A percentile compares a stretch with the other conserved stretches of the same genome.
phyloP scores from a whole-genome alignment of 2,329 filamentous ascomycete genomes.

The Neopestalotiopsis sp. region DNA sequence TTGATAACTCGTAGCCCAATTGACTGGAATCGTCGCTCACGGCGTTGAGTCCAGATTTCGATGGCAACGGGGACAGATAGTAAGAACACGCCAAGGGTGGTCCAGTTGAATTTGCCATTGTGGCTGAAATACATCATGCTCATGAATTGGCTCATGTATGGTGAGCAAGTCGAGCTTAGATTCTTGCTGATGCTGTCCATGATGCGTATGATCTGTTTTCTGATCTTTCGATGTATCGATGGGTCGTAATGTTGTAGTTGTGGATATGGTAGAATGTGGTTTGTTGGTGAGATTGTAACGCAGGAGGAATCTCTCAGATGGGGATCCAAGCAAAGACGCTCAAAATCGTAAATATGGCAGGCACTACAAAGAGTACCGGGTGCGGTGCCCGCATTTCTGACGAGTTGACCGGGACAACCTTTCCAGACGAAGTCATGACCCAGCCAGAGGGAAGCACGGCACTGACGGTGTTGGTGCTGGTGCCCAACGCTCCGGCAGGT shows the following conservation, averaged over 20 bases:
- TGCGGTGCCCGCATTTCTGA: slow-evolving; percentile 50
- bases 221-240: neutral
- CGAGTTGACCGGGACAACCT: slow-evolving; percentile 75
- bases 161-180: too few relatives aligned
- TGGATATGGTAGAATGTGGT: neutral
- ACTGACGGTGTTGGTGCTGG: slow-evolving; percentile 56
- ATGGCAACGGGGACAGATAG: too few relatives aligned
- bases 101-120: too few relatives aligned
- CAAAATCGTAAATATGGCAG: slow-evolving; percentile 12
- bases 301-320: neutral
- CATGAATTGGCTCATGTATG: too few relatives aligned
- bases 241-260: neutral
- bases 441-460: slow-evolving; percentile 75
- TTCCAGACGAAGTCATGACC: slow-evolving; percentile 79
- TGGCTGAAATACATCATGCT: too few relatives aligned
- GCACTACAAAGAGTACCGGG: slow-evolving; percentile 52
- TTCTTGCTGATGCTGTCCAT: neutral
- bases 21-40: too few relatives aligned
- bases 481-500: slow-evolving; percentile 72
- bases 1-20: too few relatives aligned
- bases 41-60: too few relatives aligned
- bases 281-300: neutral
- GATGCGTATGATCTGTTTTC: neutral
- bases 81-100: too few relatives aligned
- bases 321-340: neutral